Conservation (phyloP, 2,329 filamentous ascomycete genomes). For the Sporothrix sp. region DNA sequence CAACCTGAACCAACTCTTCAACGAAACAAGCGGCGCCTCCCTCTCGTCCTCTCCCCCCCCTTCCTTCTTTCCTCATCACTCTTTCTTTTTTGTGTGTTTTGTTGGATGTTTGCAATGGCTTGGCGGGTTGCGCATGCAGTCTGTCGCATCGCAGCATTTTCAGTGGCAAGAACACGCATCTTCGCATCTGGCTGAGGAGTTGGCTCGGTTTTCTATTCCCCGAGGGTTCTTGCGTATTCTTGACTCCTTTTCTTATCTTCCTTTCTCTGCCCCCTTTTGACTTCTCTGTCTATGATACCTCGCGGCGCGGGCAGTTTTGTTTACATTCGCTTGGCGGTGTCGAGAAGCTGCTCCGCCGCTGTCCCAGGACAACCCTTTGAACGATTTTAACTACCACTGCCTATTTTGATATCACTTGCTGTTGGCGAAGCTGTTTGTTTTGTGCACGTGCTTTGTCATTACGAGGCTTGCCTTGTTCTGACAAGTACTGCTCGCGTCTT, state of each 20-base stretch:
- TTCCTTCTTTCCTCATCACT: not conserved
- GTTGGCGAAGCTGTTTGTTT: conserved; percentile 3
- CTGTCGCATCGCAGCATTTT: conserved; percentile 9
- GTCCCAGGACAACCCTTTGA: not conserved
- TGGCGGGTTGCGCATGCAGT: conserved; percentile 11
- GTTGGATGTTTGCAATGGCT: conserved; percentile 14
- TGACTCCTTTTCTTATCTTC: not conserved
- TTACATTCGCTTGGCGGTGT: not conserved
- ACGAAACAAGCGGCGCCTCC: conserved; percentile 9
- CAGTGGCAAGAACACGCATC: conserved; percentile 5
- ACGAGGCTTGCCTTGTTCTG: conserved; percentile 9
- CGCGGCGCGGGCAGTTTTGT: not conserved
- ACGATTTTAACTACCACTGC: conserved; percentile 2
- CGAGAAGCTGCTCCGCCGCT: not conserved
- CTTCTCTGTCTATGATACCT: conserved; percentile 5
- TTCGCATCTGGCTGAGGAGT: conserved; percentile 12
- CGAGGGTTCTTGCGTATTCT: conserved; percentile 1
- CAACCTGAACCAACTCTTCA: not conserved
- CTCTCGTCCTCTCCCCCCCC: not conserved
- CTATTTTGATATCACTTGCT: conserved; percentile 12
- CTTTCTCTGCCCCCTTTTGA: not conserved
- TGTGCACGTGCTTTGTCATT: not conserved
- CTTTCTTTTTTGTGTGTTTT: conserved; percentile 16
- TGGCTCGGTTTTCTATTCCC: conserved; percentile 6
- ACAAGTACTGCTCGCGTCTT: not conserved